Evolutionary conservation across 768 basidiomycete genomes (phyloP), one percentile per base, ranked within the genome.

Genomic region (Russula lepida): DNA sequence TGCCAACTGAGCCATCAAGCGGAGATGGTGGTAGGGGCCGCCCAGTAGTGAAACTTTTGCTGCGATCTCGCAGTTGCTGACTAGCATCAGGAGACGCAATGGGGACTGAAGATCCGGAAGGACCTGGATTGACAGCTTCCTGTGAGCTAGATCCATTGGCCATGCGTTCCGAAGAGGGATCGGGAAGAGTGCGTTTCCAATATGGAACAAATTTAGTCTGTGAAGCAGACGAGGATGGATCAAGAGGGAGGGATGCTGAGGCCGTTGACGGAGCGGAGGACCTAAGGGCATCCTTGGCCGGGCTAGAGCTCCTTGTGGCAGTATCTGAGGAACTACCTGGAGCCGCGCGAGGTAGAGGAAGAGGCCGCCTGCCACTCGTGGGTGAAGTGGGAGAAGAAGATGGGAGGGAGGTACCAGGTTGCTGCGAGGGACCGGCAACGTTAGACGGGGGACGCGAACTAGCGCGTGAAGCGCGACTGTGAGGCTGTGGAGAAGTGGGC

Each of bases 161-260:
- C 13, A 37, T 48, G 17, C 61, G 61, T 17, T 60, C 64, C 1
- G 54, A 46, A 50, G 64, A 65, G 32, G 64, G 66, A 2, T 65
- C 52, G 6, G 66, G 66, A 37, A 66, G 57, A 21, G 60, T 62
- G 19, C 66, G 66, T 41, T 62, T 66, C 66, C 66, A 66, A 57
- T 66, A 66, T 6, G 66, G 66, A 19, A 66, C 39, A 41, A 66
- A 66, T 43, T 56, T 66, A 44, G 54, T 54, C 15, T 57, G 50
- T 8, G 56, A 43, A 17, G 44, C 7, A 1, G 57, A 30, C 2
- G 57, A 59, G 3, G 58, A 37, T 1, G 49, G 27, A 33, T 54
- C 52, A 8, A 13, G 41, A 23, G 33, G 46, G 23, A 35, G 41
- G 15, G 52, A 15, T 13, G 53, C 11, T 30, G 63, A 25, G 13